A percentile compares a stretch with the other conserved stretches of the same genome.
Evolutionary conservation across 2,329 filamentous ascomycete genomes (phyloP).

Genomic region (Fusarium clavum): DNA sequence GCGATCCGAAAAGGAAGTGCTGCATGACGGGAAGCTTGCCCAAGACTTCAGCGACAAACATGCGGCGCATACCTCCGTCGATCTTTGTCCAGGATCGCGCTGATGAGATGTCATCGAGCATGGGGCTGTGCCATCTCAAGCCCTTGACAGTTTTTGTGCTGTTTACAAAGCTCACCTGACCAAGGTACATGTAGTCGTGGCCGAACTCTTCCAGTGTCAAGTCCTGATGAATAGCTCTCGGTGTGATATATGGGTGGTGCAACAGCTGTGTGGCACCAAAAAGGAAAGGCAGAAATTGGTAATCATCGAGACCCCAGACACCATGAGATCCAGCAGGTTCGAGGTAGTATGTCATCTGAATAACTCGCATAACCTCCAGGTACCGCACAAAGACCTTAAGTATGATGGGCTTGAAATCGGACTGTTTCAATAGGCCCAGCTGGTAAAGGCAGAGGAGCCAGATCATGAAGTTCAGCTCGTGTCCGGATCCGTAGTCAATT

Average conservation of each 20-base stretch:
- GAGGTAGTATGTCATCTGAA: conserved; percentile 94
- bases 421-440: conserved; percentile 70
- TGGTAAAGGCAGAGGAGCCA: conserved; percentile 97
- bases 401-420: conserved; percentile 79
- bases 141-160: conserved; percentile 96
- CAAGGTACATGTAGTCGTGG: conserved; percentile 87
- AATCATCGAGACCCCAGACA: conserved; percentile 97
- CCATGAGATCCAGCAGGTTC: conserved; percentile 97
- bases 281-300: conserved; percentile 95
- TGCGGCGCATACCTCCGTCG: conserved; percentile 92
- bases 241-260: conserved; percentile 84
- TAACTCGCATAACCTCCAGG: conserved; percentile 83
- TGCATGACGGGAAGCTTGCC: conserved; percentile 98
- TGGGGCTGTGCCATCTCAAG: conserved; percentile 94
- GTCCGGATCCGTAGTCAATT: conserved; percentile 97
- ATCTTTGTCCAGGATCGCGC: conserved; percentile 93
- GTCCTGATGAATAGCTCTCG: conserved; percentile 85
- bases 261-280: conserved; percentile 93
- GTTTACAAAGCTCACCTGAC: conserved; percentile 94
- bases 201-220: conserved; percentile 88
- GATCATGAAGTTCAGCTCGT: conserved; percentile 96
- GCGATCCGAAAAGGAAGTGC: conserved; percentile 92
- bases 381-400: conserved; percentile 86
- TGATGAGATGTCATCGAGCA: conserved; percentile 97
- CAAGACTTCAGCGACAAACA: conserved; percentile 94